Base-by-base conservation (phyloP, 2,329 filamentous ascomycete genomes). In the Aureobasidium vineae region DNA sequence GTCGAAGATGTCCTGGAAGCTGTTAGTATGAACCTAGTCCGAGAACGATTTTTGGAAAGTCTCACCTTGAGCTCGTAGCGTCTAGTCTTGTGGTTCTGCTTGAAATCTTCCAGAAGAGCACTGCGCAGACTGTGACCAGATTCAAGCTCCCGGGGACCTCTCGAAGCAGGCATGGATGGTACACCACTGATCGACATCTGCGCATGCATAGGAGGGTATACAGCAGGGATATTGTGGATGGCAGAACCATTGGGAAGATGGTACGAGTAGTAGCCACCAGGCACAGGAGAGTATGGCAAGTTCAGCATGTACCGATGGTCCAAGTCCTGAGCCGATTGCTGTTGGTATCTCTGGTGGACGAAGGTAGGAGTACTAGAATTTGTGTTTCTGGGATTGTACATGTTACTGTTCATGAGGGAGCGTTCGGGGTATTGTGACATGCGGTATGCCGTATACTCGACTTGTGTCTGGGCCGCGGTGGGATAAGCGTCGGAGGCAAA, bases 51-150 rank as follows among this genome's bases (percentile, higher is more conserved):
- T 2, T 16, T 8, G 8, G 15, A 49, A 43, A 66, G 5, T 65
- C 74, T 63, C 77, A 88, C 86, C 79, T 91, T 93, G 11, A 99
- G 82, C 72, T 97, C 92, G 73, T 88, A 96, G 21, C 87, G 86
- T 76, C 85, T 87, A 0, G 85, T 86, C 76, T 92, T 96, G 70
- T 83, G 85, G 73, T 88, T 90, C 13, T 84, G 83, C 49, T 90
- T 87, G 77, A 96, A 97, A 36, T 96, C 91, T 68, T 93, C 89
- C 1, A 97, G 81, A 10, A 93, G 79, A 16, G 83, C 79, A 75
- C 92, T 96, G 72, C 91, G 85, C 16, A 89, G 61, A 23, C 64
- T 53, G 19, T 66, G 79, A 64, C 85, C 85, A 68, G 41, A 43
- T 23, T 67, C 66, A 7, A 63, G 33, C 16, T 67, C 56, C 8